Conservation (phyloP, 2,329 filamentous ascomycete genomes). For the Fonsecaea erecta region DNA sequence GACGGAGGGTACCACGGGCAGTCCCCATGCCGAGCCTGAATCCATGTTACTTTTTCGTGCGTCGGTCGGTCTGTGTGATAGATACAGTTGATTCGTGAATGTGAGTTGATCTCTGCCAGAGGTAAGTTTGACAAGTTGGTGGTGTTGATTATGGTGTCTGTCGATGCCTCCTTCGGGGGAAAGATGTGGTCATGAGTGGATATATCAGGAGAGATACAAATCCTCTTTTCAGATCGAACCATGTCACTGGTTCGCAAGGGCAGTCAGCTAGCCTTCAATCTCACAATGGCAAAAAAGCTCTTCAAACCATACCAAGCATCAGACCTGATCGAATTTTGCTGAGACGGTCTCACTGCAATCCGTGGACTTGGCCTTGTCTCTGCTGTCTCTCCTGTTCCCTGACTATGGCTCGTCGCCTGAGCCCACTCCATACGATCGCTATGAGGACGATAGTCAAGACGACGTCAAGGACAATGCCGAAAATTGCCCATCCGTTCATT, state of each 20-base stretch:
- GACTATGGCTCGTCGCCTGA: background rate
- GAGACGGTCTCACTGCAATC: background rate
- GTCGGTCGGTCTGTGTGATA: background rate
- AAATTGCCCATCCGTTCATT: slow-evolving; percentile 4
- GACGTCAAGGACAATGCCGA: background rate
- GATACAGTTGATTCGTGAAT: background rate
- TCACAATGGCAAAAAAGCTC: background rate
- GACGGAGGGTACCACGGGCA: background rate
- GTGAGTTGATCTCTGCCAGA: background rate
- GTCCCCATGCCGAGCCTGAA: background rate
- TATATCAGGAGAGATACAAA: background rate
- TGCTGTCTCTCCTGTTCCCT: background rate
- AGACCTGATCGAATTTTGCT: background rate
- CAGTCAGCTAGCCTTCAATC: background rate
- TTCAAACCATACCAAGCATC: background rate
- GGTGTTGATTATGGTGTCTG: background rate
- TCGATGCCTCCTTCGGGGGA: background rate
- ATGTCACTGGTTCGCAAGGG: background rate
- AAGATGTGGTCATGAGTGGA: background rate
- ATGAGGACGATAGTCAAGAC: background rate
- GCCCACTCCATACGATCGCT: background rate
- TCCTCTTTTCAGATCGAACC: background rate
- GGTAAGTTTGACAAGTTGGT: background rate
- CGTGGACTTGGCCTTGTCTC: background rate
- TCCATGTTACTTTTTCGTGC: background rate